Evolutionary conservation across 345 rosid species (phyloP), one percentile per base, ranked within the genome.

Genomic region (Salix koriyanagi): DNA sequence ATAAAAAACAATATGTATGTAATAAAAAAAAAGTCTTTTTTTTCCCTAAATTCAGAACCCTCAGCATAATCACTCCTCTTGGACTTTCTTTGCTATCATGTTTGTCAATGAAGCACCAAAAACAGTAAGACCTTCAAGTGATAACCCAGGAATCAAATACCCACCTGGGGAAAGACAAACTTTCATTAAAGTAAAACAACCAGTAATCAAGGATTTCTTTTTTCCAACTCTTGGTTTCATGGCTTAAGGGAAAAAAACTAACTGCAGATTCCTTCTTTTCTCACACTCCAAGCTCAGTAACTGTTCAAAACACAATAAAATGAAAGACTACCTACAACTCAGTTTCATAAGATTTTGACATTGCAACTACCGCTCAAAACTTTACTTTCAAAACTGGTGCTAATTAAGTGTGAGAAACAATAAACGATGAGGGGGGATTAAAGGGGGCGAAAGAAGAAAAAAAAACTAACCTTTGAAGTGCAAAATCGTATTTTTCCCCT

Each of bases 271-370:
- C 70, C 46, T 71, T 26, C 58, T n/a, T 23, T 71, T 61, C 52
- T 46, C 21, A 70, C 75, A 61, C 62, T 69, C 71, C 61, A 72
- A 73, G 18, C 66, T 67, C 56, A 65, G 48, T 44, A 71, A 81
- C 79, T 12, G 67, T 69, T 14, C 54, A 75, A 76, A 80, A 74
- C 66, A 19, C 75, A 80, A 80, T 52, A 61, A 75, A 69, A 54
- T 37, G 54, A 80, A 76, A 72, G 67, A 77, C 44, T 69, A 79
- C 81, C 86, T 58, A 76, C 79, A 75, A 80, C 72, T 74, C 77
- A 50, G 21, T 50, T 50, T 50, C 56, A 70, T 23, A 65, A 50
- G 56, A 50, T 50, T 50, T 50, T 50, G 56, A 50, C 56, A 50
- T 50, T 50, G 56, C 21, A 50, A 50, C 56, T 50, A 50, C 16